Percentiles rank a stretch among this genome's conserved stretches.
Evolutionary conservation across 257 asterid species (phyloP).

Genomic region (Solanum chiquidenum): DNA sequence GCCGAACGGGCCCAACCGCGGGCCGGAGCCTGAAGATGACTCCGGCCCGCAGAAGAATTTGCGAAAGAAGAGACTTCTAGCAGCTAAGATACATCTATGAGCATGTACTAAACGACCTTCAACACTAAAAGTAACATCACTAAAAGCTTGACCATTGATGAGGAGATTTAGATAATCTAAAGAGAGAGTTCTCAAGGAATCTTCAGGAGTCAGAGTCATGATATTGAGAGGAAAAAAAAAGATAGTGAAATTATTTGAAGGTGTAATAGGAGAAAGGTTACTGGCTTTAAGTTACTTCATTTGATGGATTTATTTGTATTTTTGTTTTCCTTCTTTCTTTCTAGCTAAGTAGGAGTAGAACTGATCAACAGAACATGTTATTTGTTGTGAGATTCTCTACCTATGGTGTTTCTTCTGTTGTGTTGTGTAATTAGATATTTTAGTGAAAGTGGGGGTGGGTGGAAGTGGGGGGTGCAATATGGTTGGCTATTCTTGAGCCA

Average conservation of each 20-base stretch:
- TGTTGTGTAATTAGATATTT: conserved; percentile 32
- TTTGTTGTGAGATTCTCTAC: conserved; percentile 16
- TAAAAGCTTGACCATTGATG: conserved; percentile 96
- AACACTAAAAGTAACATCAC: conserved; percentile 91
- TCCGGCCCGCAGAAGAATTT: conserved; percentile 84
- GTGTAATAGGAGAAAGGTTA: background rate
- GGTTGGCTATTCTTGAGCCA: conserved; percentile 59
- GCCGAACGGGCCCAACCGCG: conserved; percentile 5
- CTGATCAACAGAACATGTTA: conserved; percentile 3
- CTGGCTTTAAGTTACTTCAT: conserved; percentile 1
- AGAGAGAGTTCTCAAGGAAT: conserved; percentile 74
- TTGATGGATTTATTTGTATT: background rate
- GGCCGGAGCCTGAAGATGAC: background rate
- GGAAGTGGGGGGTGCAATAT: conserved; percentile 19
- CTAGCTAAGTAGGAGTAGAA: background rate
- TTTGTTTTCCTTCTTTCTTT: background rate
- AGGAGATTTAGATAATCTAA: conserved; percentile 81
- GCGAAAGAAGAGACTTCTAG: conserved; percentile 77
- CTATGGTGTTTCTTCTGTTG: conserved; percentile 2
- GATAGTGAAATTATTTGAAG: conserved; percentile 5
- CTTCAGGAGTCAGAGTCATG: conserved; percentile 25
- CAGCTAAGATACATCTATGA: conserved; percentile 88
- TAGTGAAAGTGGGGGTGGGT: background rate
- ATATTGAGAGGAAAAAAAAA: background rate
- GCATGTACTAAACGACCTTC: conserved; percentile 95